A percentile compares a stretch with the other conserved stretches of the same genome.
Evolutionary conservation across 441 rosid genomes (phyloP).

Genomic region (Gossypium schwendimanii): DNA sequence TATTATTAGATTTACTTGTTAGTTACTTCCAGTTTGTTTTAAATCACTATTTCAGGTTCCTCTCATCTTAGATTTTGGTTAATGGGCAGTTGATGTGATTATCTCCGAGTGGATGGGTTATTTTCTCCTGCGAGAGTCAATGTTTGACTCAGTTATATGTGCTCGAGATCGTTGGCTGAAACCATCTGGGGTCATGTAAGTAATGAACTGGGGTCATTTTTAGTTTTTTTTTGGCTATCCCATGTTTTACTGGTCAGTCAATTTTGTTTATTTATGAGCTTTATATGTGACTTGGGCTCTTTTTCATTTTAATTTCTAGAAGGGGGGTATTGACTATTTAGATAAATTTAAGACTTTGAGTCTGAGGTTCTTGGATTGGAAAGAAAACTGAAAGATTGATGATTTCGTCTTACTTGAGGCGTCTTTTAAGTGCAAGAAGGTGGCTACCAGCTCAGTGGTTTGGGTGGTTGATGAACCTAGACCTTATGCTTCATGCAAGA

Average conservation of each 20-base stretch:
- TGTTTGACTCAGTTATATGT: slow-evolving; percentile 94
- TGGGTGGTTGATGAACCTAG: not conserved
- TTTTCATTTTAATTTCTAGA: not conserved
- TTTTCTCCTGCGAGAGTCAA: slow-evolving; percentile 91
- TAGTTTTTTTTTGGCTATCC: not conserved
- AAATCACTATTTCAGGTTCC: not conserved
- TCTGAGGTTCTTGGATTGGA: not conserved
- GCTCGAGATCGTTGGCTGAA: slow-evolving; percentile 98
- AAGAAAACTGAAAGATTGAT: not conserved
- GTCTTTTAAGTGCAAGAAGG: not conserved
- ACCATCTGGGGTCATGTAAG: slow-evolving; percentile 89
- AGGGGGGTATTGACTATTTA: not conserved
- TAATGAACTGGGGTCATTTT: not conserved
- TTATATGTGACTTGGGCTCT: not conserved
- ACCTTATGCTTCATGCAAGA: not conserved
- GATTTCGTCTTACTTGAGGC: not conserved
- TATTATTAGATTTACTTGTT: not conserved
- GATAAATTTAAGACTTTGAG: not conserved
- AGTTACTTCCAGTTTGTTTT: not conserved
- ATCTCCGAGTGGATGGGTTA: slow-evolving; percentile 99
- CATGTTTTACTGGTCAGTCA: not conserved
- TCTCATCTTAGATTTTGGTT: slow-evolving; percentile 4
- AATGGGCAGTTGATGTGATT: slow-evolving; percentile 80
- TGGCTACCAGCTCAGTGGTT: not conserved
- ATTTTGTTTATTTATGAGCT: not conserved